Base-by-base conservation (phyloP, 139 green algal genomes). In the Deuterostichococcus epilithicus region DNA sequence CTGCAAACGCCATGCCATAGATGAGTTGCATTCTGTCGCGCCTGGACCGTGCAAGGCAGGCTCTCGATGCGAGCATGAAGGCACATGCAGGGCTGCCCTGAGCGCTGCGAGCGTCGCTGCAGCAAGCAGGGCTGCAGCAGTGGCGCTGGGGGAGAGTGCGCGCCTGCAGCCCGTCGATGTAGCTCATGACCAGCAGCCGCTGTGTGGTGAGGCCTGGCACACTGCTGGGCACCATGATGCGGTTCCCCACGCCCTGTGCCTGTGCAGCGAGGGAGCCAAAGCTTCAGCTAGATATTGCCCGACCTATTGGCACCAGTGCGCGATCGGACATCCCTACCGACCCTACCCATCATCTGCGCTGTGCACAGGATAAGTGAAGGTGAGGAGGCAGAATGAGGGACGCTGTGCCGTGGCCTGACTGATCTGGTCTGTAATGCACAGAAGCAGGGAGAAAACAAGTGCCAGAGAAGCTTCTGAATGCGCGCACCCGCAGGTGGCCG, bases 181-280 rank as follows among this genome's bases (percentile, higher is more conserved):
- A 98, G 68, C 82, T 88, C 95, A 98, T 98, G 26, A 97, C 92
- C 80, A 98, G 83, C 68, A 95, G 70, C 8, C 90, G 82, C 37
- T 73, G 71, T 8, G 88, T 96, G 13, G 95, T 90, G 47, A 97
- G 81, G 36, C 88, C 87, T 30, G 87, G 86, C 18, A 97, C 84
- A 68, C 79, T 90, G 63, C 86, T 82, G 0, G 93, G 92, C 33
- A 97, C 87, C 32, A 78, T 60, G 15, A 97, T 81, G 22, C 80
- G 78, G n/a, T 80, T 30, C 5, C 75, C 75, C 22, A 94, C 60
- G 34, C 78, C 76, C 80, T 86, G 79, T 52, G 42, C 60, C 39
- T 32, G 32, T 15, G 5, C 39, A 60, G 73, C 28, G 35, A 71
- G 42, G 32, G 44, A 34, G 5, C 15, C n/a, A n/a, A 68, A 35